Conservation (phyloP, 345 rosid genomes). For the Bretschneidera sinensis region DNA sequence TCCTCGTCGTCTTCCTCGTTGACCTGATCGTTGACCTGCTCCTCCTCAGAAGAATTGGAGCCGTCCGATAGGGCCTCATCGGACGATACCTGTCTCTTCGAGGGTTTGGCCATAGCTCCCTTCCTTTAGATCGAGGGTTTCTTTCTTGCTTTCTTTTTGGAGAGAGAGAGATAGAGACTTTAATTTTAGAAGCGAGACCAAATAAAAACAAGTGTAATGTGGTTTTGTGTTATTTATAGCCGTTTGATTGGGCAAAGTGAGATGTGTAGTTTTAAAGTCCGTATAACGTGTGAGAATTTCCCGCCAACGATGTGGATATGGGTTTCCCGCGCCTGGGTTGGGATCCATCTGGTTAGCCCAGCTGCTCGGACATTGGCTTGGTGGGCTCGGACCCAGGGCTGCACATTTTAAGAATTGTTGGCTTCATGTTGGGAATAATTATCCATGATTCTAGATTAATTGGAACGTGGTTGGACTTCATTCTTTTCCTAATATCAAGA, state of each 20-base stretch:
- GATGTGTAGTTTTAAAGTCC: constrained; percentile 6
- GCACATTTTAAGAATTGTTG: too few relatives aligned
- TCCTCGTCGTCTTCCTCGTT: constrained; percentile 82
- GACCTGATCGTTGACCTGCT: constrained; percentile 57
- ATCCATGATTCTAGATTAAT: too few relatives aligned
- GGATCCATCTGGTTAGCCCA: too few relatives aligned
- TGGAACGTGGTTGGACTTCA: too few relatives aligned
- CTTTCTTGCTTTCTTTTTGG: constrained; percentile 23
- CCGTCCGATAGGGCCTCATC: constrained; percentile 59
- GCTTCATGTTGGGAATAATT: too few relatives aligned
- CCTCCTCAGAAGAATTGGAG: constrained; percentile 60
- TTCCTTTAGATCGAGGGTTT: constrained; percentile 42
- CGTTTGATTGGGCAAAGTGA: constrained; percentile 18
- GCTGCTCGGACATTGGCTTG: too few relatives aligned
- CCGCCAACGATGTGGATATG: constrained; percentile 24
- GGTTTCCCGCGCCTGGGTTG: not conserved
- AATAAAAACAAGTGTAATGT: not conserved
- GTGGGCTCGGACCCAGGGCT: too few relatives aligned
- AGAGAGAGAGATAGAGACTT: constrained; percentile 13
- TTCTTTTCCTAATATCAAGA: too few relatives aligned
- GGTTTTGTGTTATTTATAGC: constrained; percentile 5
- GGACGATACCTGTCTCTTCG: constrained; percentile 60
- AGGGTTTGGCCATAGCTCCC: constrained; percentile 39
- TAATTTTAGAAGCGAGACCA: constrained; percentile 4
- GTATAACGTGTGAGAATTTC: constrained; percentile 19